Base-by-base conservation (phyloP, 192 early-diverging fungal species). In the Coemansia sp. region DNA sequence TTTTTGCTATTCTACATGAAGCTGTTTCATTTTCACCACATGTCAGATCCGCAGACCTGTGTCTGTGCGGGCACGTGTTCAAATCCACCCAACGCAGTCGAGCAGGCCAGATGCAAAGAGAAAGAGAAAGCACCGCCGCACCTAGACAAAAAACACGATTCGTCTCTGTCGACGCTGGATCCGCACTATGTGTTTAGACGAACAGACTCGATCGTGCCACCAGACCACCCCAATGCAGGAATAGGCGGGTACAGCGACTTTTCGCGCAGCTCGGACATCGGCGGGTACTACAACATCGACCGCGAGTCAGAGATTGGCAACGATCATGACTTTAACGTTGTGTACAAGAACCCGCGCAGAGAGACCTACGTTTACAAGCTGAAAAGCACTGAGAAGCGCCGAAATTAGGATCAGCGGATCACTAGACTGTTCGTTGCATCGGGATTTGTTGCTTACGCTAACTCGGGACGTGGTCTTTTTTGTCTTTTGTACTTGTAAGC, bases 221-320 rank as follows among this genome's bases (percentile, higher is more conserved):
- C 18, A 5, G 2, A 37, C 12, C 67, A 69, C 39, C 67, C 67
- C 13, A 69, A 63, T 21, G 67, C 61, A 4, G 67, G 67, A 8
- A 62, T 69, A 30, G 67, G 67, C 50, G 67, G 67, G n/a, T 63
- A 55, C 38, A 8, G 9, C 0, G 56, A 58, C 9, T 51, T 69
- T 44, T 51, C 22, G 41, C 61, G 51, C 60, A 27, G 39, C 14
- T 69, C 67, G 6, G 45, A 55, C 14, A 69, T 69, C 30, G 67
- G 67, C 61, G 67, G 67, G 10, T 69, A 63, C 52, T 44, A 33
- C 61, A 57, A 59, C 2, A 51, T 69, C 24, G 46, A 56, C 30
- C 46, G 67, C 18, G 55, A 59, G 38, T 50, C 67, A 1, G 67
- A 69, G 27, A 69, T 63, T 18, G 67, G 67, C 19, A 69, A 63